phyloP scores from a whole-genome alignment of 192 early-diverging fungal species.

The Coemansia sp. region DNA sequence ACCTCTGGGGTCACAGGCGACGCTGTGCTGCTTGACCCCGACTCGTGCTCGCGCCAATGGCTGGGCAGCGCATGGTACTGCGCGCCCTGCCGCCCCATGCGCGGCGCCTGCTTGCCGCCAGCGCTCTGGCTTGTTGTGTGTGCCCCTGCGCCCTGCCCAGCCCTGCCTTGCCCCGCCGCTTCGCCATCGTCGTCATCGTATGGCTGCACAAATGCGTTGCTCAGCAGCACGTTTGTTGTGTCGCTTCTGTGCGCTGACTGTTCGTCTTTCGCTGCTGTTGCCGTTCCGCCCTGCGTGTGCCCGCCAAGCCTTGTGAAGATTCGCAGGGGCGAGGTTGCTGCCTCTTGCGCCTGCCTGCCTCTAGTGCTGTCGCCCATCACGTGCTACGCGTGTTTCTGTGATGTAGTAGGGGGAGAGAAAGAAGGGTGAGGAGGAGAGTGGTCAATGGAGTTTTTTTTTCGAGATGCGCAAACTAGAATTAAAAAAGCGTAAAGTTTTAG shows the following conservation, averaged over 20 bases:
- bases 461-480: no score
- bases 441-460: no score
- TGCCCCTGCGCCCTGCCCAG: background rate
- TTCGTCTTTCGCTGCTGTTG: conserved; percentile 25
- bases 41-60: conserved; percentile 55
- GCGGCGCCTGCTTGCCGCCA: conserved; percentile 17
- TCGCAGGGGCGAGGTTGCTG: conserved; percentile 36
- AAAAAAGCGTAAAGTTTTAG: no score
- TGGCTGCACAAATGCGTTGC: conserved; percentile 31
- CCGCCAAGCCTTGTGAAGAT: conserved; percentile 38
- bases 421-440: no score
- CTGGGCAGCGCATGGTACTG: conserved; percentile 54
- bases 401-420: background rate
- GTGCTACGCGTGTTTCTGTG: background rate
- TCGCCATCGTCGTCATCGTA: conserved; percentile 18
- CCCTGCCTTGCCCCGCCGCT: conserved; percentile 3
- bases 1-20: conserved; percentile 53
- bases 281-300: conserved; percentile 2
- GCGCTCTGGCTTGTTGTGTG: conserved; percentile 3
- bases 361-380: conserved; percentile 45
- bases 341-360: conserved; percentile 28
- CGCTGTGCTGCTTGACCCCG: conserved; percentile 43
- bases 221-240: conserved; percentile 25
- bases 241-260: conserved; percentile 17
- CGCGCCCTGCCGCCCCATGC: conserved; percentile 28